Evolutionary conservation across 306 rosid genomes (phyloP), one percentile per base, ranked within the genome.

Genomic region (Prunus salicina): DNA sequence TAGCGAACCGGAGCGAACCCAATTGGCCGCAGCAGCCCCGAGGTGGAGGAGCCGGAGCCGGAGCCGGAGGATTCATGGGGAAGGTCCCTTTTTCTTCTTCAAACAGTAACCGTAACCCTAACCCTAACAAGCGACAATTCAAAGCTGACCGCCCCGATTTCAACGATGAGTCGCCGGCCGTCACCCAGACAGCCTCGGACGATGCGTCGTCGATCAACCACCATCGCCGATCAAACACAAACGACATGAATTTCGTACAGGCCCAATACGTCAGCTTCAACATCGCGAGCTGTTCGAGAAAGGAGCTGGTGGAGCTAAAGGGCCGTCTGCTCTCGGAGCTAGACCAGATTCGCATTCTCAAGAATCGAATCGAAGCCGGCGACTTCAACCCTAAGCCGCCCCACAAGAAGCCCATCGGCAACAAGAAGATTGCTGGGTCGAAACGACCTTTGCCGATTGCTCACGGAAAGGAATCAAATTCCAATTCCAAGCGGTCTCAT

Each of bases 121-220:
- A 91, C 72, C 71, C 80, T 47, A 82, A 73, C 12, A 87, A 76
- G 77, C 85, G 82, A 77, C 88, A 86, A 75, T 75, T 71, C 56
- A 82, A 87, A 13, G 52, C 56, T 50, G 73, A n/a, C 2, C 41
- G 58, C 15, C 51, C 76, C 25, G 67, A 72, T 72, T 57, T 72
- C 66, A 72, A 56, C 45, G 87, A 81, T 12, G 91, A 84, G 30
- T 78, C 81, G 0, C 80, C 82, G 32, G 86, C 76, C 49, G 83
- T 78, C 74, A 87, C 85, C 32, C 98, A 91, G 73, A 81, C 98
- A 28, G 86, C 96, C 18, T 86, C 92, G 0, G 98, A 96, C 49
- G 97, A 92, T 1, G 97, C 96, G 19, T 96, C 97, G 20, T 96
- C 91, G 49, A 91, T 96, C 83, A 90, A 90, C 67, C 83, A 89